Base-by-base conservation (phyloP, 2,329 filamentous ascomycete species). In the Helotiales sp. region DNA sequence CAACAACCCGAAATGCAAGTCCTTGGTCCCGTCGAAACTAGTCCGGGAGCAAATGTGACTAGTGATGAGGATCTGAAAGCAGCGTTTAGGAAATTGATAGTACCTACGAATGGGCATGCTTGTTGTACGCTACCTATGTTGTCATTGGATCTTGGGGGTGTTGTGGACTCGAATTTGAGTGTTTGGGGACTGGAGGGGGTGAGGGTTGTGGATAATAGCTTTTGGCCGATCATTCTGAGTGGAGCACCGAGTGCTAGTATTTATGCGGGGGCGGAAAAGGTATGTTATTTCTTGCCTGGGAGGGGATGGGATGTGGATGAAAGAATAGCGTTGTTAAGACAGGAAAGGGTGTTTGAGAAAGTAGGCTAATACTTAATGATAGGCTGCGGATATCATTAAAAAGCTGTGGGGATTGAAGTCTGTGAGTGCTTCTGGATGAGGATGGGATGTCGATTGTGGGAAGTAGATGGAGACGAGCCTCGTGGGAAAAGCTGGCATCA, bases 41-140 rank as follows among this genome's bases (percentile, higher is more conserved):
- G 59, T 0, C 73, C 73, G 1, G 73, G 73, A 5, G 55, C 92
- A 15, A 88, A 83, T 0, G 88, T 93, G 73, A 82, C 81, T 15
- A 48, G 25, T 15, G 91, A 89, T 0, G 89, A 91, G 7, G 88
- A 92, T 53, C 77, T 96, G 62, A 96, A 96, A 72, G 81, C 83
- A 33, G 84, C 86, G 33, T 75, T 96, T 44, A 80, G 81, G 12
- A 80, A 79, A 29, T 82, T 89, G 17, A 74, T 91, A 56, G 81
- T 85, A 69, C 83, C 89, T 17, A 65, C 75, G 2, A 74, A 76
- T 52, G 77, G 75, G 53, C 77, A 80, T 67, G 73, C 74, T 9
- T 62, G 60, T 38, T 62, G 63, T 22, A 55, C 63, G 2, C 34
- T 57, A 3, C 31, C 63, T 3, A 65, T 65, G 62, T 51, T 57